These are phyloP conservation scores for Pichia sp. DNA, from an alignment of 1,139 yeast species.

Conservation along the genomic window DNA sequence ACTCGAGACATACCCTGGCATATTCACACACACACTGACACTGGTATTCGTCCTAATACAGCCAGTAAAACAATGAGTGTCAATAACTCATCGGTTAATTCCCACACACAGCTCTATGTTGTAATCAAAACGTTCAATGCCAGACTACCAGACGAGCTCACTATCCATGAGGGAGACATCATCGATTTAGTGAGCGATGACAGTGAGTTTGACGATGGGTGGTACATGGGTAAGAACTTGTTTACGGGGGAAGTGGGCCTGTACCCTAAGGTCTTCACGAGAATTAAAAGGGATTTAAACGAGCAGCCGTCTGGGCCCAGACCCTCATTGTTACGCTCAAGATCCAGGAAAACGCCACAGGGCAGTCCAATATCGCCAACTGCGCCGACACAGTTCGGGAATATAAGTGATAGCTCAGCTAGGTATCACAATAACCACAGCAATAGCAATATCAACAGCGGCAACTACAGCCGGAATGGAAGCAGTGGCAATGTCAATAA, in stretches of 20 bases:
- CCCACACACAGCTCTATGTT: constrained; percentile 22
- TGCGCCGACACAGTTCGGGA: constrained; percentile 14
- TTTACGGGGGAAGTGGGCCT: constrained; percentile 71
- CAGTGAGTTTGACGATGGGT: constrained; percentile 92
- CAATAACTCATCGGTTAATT: background rate
- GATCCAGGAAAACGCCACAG: constrained; percentile 48
- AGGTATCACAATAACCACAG: background rate
- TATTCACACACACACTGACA: background rate
- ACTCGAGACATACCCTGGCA: background rate
- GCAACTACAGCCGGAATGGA: background rate
- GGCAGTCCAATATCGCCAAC: constrained; percentile 28
- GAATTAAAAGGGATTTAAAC: constrained; percentile 20
- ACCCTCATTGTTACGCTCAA: constrained; percentile 45
- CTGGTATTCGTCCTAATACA: background rate
- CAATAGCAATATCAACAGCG: background rate
- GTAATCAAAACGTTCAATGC: constrained; percentile 86
- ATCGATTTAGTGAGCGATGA: constrained; percentile 90
- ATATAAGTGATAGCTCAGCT: constrained; percentile 6
- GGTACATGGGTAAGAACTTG: constrained; percentile 88
- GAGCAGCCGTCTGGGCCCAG: constrained; percentile 12
- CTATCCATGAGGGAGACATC: constrained; percentile 75
- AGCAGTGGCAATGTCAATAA: background rate
- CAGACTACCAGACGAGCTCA: constrained; percentile 84
- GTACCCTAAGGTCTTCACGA: constrained; percentile 84
- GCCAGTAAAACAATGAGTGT: background rate